Conservation (phyloP, 352 stramenopile genomes). For the Phytopythium boreale region DNA sequence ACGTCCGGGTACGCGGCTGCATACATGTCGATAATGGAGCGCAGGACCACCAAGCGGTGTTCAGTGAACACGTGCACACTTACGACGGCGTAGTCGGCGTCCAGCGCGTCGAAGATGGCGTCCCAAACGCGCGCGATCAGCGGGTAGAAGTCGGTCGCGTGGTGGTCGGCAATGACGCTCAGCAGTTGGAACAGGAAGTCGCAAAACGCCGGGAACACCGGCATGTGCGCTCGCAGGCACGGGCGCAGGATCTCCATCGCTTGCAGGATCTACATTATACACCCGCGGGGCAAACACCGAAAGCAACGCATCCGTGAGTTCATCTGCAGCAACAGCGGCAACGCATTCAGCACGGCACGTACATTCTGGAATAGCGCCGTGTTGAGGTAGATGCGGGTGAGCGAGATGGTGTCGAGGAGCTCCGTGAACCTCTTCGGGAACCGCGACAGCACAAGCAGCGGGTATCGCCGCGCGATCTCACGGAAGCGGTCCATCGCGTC, state of each 20-base stretch:
- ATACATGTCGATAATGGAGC: slow-evolving; percentile 52
- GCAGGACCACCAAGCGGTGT: slow-evolving; percentile 30
- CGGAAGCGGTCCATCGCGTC: slow-evolving; percentile 62
- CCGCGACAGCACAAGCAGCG: slow-evolving; percentile 49
- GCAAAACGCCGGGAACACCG: slow-evolving; percentile 30
- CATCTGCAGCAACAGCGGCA: background rate
- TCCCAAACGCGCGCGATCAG: slow-evolving; percentile 46
- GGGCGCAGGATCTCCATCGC: slow-evolving; percentile 58
- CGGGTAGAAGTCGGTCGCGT: slow-evolving; percentile 64
- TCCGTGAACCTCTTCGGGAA: slow-evolving; percentile 49
- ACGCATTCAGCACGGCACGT: slow-evolving; percentile 9
- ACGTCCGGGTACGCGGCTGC: slow-evolving; percentile 37
- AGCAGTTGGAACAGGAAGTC: slow-evolving; percentile 71
- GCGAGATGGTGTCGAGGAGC: slow-evolving; percentile 50
- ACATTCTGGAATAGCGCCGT: slow-evolving; percentile 57
- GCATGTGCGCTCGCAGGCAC: slow-evolving; percentile 28
- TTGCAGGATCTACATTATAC: slow-evolving; percentile 44
- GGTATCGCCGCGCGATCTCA: slow-evolving; percentile 50
- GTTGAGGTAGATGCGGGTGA: slow-evolving; percentile 73
- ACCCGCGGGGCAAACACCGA: too few species aligned
- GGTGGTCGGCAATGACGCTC: slow-evolving; percentile 55
- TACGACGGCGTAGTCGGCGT: slow-evolving; percentile 29
- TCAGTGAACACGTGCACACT: slow-evolving; percentile 37
- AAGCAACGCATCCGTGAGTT: background rate
- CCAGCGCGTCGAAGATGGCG: slow-evolving; percentile 48